phyloP scores from a whole-genome alignment of 805 yeast species.

The Middelhovenomyces tepae region DNA sequence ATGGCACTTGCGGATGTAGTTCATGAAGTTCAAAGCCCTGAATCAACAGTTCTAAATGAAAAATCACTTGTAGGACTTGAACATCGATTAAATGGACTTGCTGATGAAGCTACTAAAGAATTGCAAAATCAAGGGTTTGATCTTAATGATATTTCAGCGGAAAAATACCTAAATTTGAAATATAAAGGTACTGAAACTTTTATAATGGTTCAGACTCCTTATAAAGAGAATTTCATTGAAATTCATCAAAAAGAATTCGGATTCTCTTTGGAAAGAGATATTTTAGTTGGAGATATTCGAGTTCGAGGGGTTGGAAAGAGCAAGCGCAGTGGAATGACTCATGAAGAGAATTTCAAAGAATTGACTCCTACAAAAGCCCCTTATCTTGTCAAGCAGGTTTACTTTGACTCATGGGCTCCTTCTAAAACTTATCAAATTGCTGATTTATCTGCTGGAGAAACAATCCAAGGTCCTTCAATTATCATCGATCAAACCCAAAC shows the following conservation, averaged over 20 bases:
- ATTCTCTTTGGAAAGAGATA: conserved; percentile 48
- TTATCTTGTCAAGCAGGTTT: conserved; percentile 36
- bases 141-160: conserved; percentile 39
- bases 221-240: conserved; percentile 37
- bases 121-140: conserved; percentile 47
- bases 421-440: conserved; percentile 51
- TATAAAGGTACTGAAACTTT: conserved; percentile 88
- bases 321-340: conserved; percentile 32
- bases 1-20: conserved; percentile 82
- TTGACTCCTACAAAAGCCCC: conserved; percentile 10
- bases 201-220: conserved; percentile 48
- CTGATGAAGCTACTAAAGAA: conserved; percentile 33
- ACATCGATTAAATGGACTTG: conserved; percentile 38
- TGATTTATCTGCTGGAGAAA: conserved; percentile 44
- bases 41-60: conserved; percentile 36
- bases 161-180: conserved; percentile 65
- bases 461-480: conserved; percentile 62
- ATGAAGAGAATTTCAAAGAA: conserved; percentile 44
- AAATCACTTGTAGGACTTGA: conserved; percentile 30
- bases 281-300: conserved; percentile 64
- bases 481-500: conserved; percentile 78
- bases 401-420: conserved; percentile 44
- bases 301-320: conserved; percentile 67
- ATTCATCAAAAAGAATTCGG: conserved; percentile 68
- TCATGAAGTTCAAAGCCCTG: conserved; percentile 69